Conservation (phyloP, 2,329 filamentous ascomycete species). For the Cercospora sp. region DNA sequence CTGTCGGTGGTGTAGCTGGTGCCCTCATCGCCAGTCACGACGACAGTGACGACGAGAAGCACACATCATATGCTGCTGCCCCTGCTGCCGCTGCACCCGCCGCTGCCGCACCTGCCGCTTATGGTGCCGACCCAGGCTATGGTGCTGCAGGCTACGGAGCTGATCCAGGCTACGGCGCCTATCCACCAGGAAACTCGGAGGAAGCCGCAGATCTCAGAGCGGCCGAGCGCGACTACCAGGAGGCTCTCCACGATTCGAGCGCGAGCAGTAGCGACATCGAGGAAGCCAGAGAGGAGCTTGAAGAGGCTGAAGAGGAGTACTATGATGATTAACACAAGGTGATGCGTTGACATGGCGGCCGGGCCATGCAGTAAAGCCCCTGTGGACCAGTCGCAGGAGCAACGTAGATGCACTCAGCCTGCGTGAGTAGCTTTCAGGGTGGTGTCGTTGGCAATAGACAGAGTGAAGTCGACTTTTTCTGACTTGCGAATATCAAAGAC, state of each 20-base stretch:
- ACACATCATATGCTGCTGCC: neutral
- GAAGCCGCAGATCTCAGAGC: conserved; percentile 14
- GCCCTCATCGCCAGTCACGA: conserved; percentile 51
- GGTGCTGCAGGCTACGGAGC: conserved; percentile 8
- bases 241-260: conserved; percentile 25
- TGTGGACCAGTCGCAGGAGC: neutral
- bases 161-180: conserved; percentile 3
- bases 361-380: neutral
- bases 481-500: neutral
- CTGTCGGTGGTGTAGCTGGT: conserved; percentile 58
- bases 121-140: conserved; percentile 12
- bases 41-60: conserved; percentile 22
- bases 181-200: neutral
- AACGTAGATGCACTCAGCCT: neutral
- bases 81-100: conserved; percentile 14
- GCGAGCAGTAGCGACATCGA: conserved; percentile 28
- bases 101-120: conserved; percentile 14
- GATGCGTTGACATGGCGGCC: neutral
- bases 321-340: conserved; percentile 23
- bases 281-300: conserved; percentile 27
- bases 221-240: conserved; percentile 28
- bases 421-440: neutral
- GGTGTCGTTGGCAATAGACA: neutral
- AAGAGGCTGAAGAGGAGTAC: conserved; percentile 26
- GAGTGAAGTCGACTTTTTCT: neutral